Evolutionary conservation across 257 asterid genomes (phyloP), one percentile per base, ranked within the genome.

Genomic region (Catharanthus roseus): DNA sequence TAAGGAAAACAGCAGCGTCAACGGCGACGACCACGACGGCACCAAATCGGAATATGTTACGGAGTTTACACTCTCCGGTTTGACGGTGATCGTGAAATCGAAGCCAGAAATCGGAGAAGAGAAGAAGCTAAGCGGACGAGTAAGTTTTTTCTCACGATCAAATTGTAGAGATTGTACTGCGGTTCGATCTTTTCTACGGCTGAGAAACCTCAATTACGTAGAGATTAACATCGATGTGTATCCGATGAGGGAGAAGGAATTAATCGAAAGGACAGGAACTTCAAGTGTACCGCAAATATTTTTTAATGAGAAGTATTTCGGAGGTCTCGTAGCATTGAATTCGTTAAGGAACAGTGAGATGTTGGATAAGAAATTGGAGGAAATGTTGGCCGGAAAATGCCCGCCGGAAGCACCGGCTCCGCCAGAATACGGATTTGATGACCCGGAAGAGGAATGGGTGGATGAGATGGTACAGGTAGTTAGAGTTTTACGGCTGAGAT

Each of bases 181-280:
- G 11, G 93, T 93, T 29, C 85, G 99, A 34, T 79, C 86, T 45
- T 91, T 86, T 36, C 70, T 93, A 38, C 86, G 95, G 6, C 85
- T 75, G 72, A 79, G 79, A 76, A 77, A 69, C 56, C 74, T 91
- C 26, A 73, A 81, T 33, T 93, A 78, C 75, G 93, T 85, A 6
- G 99, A 93, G 79, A 93, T 93, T 36, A 93, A 93, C 80, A 51
- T 93, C 42, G 99, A 93, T 65, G 99, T 93, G 45, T 93, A 78
- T 71, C 92, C 95, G 0, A 67, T 77, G 41, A 82, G 96, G 67
- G 93, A 83, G 75, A 84, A 85, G 81, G 97, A 93, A 81, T 58
- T 93, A 79, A 71, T 78, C 7, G 86, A 85, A 73, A 81, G 88
- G 75, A 86, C 90, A 1, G 96, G 95, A 49, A 76, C 77, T 70